A percentile compares a stretch with the other conserved stretches of the same genome.
These are phyloP conservation scores for Microbotryum silenes-acaulis DNA, from an alignment of 1,284 basidiomycete species.

Conservation along the genomic window DNA sequence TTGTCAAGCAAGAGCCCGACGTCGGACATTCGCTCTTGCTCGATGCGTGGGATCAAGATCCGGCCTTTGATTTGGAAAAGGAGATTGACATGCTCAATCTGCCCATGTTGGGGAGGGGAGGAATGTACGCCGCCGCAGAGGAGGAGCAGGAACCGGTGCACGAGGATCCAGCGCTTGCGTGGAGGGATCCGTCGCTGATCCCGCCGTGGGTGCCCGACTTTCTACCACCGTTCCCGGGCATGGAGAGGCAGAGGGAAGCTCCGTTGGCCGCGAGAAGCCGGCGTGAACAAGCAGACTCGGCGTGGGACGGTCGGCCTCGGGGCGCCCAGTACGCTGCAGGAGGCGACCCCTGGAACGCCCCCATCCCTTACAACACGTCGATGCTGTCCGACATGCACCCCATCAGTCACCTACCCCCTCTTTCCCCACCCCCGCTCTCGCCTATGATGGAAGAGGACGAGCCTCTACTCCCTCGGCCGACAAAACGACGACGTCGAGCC, in stretches of 20 bases:
- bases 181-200: conserved; percentile 17
- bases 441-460: background rate
- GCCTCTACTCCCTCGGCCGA: background rate
- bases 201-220: conserved; percentile 24
- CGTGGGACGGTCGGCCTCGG: conserved; percentile 7
- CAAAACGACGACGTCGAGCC: conserved; percentile 4
- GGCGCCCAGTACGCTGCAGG: background rate
- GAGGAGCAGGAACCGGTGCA: conserved; percentile 8
- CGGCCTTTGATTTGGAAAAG: background rate
- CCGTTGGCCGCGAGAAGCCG: conserved; percentile 18
- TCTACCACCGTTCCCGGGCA: conserved; percentile 33
- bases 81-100: background rate
- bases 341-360: conserved; percentile 22
- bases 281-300: conserved; percentile 17
- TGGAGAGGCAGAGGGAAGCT: conserved; percentile 22
- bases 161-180: conserved; percentile 7
- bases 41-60: background rate
- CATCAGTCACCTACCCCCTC: conserved; percentile 6
- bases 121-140: background rate
- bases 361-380: conserved; percentile 23
- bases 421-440: conserved; percentile 13
- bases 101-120: background rate
- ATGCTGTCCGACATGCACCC: conserved; percentile 16
- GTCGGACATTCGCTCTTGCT: background rate
- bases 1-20: background rate